Conservation (phyloP, 2,329 filamentous ascomycete genomes). For the Fusarium veterinarium region DNA sequence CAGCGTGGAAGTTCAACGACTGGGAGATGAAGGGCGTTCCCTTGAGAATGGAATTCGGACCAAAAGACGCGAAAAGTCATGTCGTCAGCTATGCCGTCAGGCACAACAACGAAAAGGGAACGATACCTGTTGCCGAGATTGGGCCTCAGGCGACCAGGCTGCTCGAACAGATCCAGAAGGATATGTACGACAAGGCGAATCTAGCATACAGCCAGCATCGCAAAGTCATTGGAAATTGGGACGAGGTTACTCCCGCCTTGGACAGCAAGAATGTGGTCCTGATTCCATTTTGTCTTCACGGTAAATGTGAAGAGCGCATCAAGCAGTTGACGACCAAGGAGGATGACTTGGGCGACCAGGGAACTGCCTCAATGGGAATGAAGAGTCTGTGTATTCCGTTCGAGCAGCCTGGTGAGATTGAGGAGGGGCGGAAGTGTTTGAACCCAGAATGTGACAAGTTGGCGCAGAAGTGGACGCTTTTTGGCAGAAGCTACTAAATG, state of each 20-base stretch:
- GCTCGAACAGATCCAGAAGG: conserved; percentile 88
- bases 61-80: conserved; percentile 88
- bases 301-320: conserved; percentile 90
- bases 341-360: conserved; percentile 27
- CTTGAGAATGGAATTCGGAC: conserved; percentile 92
- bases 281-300: conserved; percentile 87
- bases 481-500: conserved; percentile 76
- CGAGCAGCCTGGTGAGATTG: conserved; percentile 87
- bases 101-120: conserved; percentile 85
- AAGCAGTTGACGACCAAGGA: conserved; percentile 84
- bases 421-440: conserved; percentile 72
- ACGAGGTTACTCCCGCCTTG: conserved; percentile 88
- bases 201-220: conserved; percentile 80
- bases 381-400: conserved; percentile 79
- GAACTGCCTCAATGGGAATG: conserved; percentile 72
- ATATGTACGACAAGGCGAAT: conserved; percentile 80
- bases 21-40: conserved; percentile 98
- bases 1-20: conserved; percentile 98
- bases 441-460: conserved; percentile 83
- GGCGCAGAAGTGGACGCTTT: conserved; percentile 93
- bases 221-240: conserved; percentile 85
- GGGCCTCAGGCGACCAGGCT: conserved; percentile 79
- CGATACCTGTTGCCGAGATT: conserved; percentile 80
- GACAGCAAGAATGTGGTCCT: conserved; percentile 93
- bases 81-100: conserved; percentile 88